These are phyloP conservation scores for Clarireedia homoeocarpa DNA, from an alignment of 2,329 filamentous ascomycete species.

Conservation along the genomic window DNA sequence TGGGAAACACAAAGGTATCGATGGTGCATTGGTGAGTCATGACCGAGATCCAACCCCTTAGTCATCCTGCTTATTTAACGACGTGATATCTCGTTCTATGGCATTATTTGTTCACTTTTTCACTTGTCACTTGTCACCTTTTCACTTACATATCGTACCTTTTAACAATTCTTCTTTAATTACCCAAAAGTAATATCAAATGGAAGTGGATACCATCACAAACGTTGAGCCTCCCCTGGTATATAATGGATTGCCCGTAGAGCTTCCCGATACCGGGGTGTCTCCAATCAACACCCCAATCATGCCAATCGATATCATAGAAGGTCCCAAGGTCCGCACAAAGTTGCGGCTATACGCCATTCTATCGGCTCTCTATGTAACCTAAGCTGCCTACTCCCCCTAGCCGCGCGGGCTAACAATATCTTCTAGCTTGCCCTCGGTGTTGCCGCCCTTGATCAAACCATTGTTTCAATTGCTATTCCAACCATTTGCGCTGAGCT, in stretches of 20 bases:
- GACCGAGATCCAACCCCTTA: too few relatives aligned
- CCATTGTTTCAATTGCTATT: constrained; percentile 34
- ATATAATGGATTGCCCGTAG: not conserved
- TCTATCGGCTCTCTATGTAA: constrained; percentile 22
- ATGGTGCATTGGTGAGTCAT: too few relatives aligned
- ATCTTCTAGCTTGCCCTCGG: constrained; percentile 2
- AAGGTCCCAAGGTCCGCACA: constrained; percentile 18
- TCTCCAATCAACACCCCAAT: not conserved
- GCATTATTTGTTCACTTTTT: too few relatives aligned
- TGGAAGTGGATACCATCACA: not conserved
- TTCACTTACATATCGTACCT: too few relatives aligned
- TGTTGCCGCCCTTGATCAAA: constrained; percentile 28
- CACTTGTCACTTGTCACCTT: too few relatives aligned
- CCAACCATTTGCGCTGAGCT: constrained; percentile 34
- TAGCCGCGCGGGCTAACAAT: not conserved
- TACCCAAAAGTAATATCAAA: not conserved
- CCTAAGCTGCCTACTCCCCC: not conserved
- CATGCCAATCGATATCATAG: constrained; percentile 14
- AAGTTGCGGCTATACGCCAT: constrained; percentile 23
- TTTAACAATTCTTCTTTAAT: too few relatives aligned
- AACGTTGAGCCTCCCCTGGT: not conserved
- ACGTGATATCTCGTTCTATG: too few relatives aligned
- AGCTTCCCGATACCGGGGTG: not conserved
- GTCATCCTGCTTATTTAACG: too few relatives aligned
- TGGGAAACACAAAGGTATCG: too few relatives aligned